Evolutionary conservation across 176 grass and related monocot genomes (phyloP), one percentile per base, ranked within the genome.

Genomic region (Areca catechu): DNA sequence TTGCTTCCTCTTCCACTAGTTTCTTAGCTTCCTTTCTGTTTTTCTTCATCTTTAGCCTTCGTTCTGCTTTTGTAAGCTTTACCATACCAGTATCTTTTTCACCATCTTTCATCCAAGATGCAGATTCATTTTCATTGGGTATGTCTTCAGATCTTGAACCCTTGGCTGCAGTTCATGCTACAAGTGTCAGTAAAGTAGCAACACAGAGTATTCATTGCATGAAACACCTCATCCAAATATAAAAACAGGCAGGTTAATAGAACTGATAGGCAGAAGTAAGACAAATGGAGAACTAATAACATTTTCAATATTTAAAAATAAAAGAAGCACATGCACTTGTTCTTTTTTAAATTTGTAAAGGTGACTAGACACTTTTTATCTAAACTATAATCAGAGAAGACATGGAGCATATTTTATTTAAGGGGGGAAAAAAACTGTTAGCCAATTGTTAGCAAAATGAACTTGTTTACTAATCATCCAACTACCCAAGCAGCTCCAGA

Each of bases 11-110:
- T 60, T 77, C 88, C 24, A 61, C 79, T 23, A 78, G 54, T 71
- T 91, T 85, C 76, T 56, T 75, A 28, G 80, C 68, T 43, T 81
- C 81, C 58, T 78, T 91, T 79, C 76, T 82, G 18, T 63, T 69
- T 67, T 78, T 82, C 50, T 88, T 85, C 16, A 67, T 60, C 54
- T 82, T 85, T 51, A 59, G 57, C 22, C 71, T 73, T 10, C 3
- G 54, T 52, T 97, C 70, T 16, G 74, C 77, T 61, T 85, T 97
- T 61, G 79, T 82, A 70, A 82, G 79, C 49, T 56, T 62, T 20
- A 61, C 9, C 53, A 63, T 25, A 69, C 49, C 51, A 25, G 48
- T 50, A 22, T 76, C 70, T 53, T 70, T 51, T 71, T 76, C 65
- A 51, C 20, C 56, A 70, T 53, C 66, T 54, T 71, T 76, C 17